Evolutionary conservation across 495 filamentous ascomycete species (phyloP), one percentile per base, ranked within the genome.

Genomic region (Talaromyces thailandensis): DNA sequence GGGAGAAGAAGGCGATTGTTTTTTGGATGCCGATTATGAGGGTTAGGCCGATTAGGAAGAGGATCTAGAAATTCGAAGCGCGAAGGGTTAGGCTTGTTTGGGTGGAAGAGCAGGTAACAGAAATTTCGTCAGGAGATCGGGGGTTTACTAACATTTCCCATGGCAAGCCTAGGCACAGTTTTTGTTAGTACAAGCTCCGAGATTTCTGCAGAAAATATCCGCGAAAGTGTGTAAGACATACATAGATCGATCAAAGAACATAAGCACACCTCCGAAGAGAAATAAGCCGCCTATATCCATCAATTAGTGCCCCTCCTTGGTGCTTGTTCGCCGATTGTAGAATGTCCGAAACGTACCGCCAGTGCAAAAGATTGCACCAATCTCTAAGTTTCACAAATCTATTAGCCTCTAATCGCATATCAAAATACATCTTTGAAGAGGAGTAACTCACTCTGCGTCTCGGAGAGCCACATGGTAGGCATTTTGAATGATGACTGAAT

Each of bases 171-270:
- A 63, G 64, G 66, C 29, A 24, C 29, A 9, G n/a, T n/a, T 52
- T 1, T 23, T 31, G n/a, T 53, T 58, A 53, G 56, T 28, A 14
- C 57, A 14, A 12, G 7, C 2, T 11, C 32, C 11, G 4, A 21
- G 12, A 7, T 0, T 1, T 45, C 4, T n/a, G 6, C 40, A 21
- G 6, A n/a, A 21, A 4, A 2, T 25, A 4, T 51, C 0, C 48
- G 1, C n/a, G 28, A 7, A 6, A 56, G 28, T 24, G 1, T 58
- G 57, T 11, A 35, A 16, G 12, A 72, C 82, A 43, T 81, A 89
- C 92, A 98, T 89, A 66, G 94, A 91, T 62, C 95, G 86, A 75
- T 98, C 94, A 73, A 98, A 98, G 79, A 98, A 97, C 77, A 98
- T 85, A 65, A 98, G 74, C 4, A 98, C 89, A 58, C 94, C 94